Evolutionary conservation across 1,139 yeast genomes (phyloP).

Genomic region (Pichia sp.): DNA sequence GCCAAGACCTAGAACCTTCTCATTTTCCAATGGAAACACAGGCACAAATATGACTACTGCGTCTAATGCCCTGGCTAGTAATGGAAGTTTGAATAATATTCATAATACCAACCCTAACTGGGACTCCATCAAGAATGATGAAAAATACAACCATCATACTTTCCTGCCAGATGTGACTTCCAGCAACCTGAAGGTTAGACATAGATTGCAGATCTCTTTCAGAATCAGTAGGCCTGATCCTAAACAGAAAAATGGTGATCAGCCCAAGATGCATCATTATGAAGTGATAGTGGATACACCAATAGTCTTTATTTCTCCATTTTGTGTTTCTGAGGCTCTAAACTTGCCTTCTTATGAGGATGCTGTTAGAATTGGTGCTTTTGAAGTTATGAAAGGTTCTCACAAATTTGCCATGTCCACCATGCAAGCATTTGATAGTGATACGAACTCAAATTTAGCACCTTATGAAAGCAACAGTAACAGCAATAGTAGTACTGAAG

Average conservation of each 20-base stretch:
- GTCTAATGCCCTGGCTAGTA: too few species aligned
- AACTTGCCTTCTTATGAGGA: constrained; percentile 62
- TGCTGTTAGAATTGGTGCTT: constrained; percentile 20
- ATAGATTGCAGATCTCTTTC: constrained; percentile 71
- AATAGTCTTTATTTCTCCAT: constrained; percentile 59
- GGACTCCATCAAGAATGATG: not conserved
- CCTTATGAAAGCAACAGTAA: not conserved
- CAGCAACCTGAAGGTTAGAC: constrained; percentile 63
- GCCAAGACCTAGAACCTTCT: constrained; percentile 14
- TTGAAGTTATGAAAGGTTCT: constrained; percentile 12
- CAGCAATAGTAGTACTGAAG: constrained; percentile 9
- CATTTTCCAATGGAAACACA: constrained; percentile 11
- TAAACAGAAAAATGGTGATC: constrained; percentile 36
- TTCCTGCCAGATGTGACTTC: constrained; percentile 63
- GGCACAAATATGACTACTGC: too few species aligned
- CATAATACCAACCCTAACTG: not conserved
- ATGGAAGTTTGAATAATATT: not conserved
- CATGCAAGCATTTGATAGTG: constrained; percentile 1
- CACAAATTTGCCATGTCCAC: constrained; percentile 7
- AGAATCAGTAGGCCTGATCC: constrained; percentile 55
- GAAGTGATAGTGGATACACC: constrained; percentile 91
- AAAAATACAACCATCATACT: constrained; percentile 16
- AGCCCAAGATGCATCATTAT: constrained; percentile 65
- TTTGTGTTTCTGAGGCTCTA: constrained; percentile 60
- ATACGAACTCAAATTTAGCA: not conserved